Evolutionary conservation across 2,329 filamentous ascomycete species (phyloP), one percentile per base, ranked within the genome.

Genomic region (Pyricularia pennisetigena): DNA sequence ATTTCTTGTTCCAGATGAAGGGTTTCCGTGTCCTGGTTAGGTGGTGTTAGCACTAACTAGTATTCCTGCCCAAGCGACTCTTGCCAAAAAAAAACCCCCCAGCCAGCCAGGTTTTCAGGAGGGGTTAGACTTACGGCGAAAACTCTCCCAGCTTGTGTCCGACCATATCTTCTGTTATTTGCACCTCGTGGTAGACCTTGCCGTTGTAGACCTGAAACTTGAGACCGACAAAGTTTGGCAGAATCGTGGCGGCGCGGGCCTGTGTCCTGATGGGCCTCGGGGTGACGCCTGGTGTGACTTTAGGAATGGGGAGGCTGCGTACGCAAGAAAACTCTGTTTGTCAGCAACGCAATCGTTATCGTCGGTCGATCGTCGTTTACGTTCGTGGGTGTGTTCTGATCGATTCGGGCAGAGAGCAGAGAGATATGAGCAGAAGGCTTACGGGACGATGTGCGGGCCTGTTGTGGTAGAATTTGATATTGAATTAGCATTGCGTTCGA

Each of bases 91-190:
- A n/a, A n/a, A n/a, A n/a, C n/a, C n/a, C 12, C 5, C 7, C 12
- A 26, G 30, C 6, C 12, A 35, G 32, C 12, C 14, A 64, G 23
- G 16, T n/a, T 62, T 2, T 30, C 7, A 12, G 14, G 20, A 12
- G 14, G 20, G 10, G 3, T 10, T 20, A 2, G 66, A 87, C 92
- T 75, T 86, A 97, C 93, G 87, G 83, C 71, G 93, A 89, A 78
- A 97, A 97, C 80, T 97, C 94, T 74, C 94, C 94, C 73, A 97
- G 84, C 81, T 97, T 97, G 79, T 95, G 91, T 68, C 94, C 94
- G 66, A 97, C 94, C 94, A 97, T 97, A 75, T 97, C 92, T 78
- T 97, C 94, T 20, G 93, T 97, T 71, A 97, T 91, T 72, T 84
- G 85, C 68, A 97, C 85, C 73, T 95, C 91, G 73, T 90, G 81